Conservation (phyloP, 2,329 filamentous ascomycete genomes). For the Microsporum ferrugineum region DNA sequence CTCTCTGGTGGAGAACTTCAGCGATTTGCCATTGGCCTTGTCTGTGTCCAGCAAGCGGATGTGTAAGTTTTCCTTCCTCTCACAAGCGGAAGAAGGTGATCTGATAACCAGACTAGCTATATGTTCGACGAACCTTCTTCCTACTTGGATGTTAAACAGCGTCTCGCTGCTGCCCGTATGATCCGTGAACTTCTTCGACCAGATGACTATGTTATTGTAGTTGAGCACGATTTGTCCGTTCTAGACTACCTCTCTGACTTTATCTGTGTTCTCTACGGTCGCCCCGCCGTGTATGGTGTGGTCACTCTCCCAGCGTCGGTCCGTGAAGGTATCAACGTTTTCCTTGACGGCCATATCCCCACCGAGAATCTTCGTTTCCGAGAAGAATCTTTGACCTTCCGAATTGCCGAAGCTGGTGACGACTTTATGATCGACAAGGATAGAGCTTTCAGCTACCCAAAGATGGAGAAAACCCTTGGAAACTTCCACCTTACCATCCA, state of each 20-base stretch:
- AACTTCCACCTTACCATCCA: slow-evolving; percentile 77
- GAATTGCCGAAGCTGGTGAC: slow-evolving; percentile 77
- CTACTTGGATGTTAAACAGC: slow-evolving; percentile 98
- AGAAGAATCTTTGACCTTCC: slow-evolving; percentile 92
- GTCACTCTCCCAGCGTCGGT: slow-evolving; percentile 92
- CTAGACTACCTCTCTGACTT: slow-evolving; percentile 98
- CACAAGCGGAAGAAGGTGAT: not conserved
- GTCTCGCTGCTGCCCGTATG: slow-evolving; percentile 79
- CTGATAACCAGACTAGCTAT: slow-evolving; percentile 45
- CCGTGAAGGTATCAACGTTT: slow-evolving; percentile 98
- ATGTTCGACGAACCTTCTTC: slow-evolving; percentile 99
- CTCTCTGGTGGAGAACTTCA: slow-evolving; percentile 97
- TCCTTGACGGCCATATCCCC: slow-evolving; percentile 94
- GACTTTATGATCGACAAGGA: slow-evolving; percentile 77
- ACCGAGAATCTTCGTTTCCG: slow-evolving; percentile 98
- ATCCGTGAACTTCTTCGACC: slow-evolving; percentile 82
- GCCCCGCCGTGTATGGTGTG: slow-evolving; percentile 92
- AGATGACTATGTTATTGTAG: slow-evolving; percentile 93
- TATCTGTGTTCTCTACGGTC: slow-evolving; percentile 92
- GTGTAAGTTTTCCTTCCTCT: slow-evolving; percentile 45
- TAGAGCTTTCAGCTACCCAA: slow-evolving; percentile 75
- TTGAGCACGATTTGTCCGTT: slow-evolving; percentile 98
- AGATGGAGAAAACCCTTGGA: slow-evolving; percentile 86
- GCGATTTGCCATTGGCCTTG: slow-evolving; percentile 90
- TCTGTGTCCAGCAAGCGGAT: slow-evolving; percentile 91